Base-by-base conservation (phyloP, 2,329 filamentous ascomycete genomes). In the Aspergillus candidus region DNA sequence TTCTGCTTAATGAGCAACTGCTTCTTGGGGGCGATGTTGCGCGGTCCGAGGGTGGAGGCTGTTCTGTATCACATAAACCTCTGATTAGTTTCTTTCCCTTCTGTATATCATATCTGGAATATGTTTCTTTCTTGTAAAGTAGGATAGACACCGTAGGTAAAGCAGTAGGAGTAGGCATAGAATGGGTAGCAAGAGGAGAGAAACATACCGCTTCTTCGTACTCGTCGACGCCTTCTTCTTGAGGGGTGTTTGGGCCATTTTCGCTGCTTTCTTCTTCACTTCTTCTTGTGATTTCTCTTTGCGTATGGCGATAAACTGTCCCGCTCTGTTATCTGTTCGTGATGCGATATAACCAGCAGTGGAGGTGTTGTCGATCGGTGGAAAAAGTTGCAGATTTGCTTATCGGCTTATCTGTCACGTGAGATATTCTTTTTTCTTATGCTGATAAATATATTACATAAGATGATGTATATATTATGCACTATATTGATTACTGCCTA, bases 21-120 rank as follows among this genome's bases (percentile, higher is more conserved):
- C 50, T 84, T 86, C 66, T 84, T 84, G 3, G 83, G 83, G 41
- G 82, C 81, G 56, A 86, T 82, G 40, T 78, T 72, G 38, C 79
- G 73, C 12, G 73, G 68, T 40, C 83, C 83, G 49, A 75, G 77
- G 58, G 78, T 78, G 6, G 75, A 57, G 30, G 51, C 33, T 31
- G 53, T 51, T 6, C 57, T 65, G 18, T 15, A 22, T 12, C 32
- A 40, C 4, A 4, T 12, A 11, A 18, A 38, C 29, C 31, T 40
- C 40, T 32, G 29, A 35, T 47, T 38, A 36, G 29, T 6, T 34
- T 18, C 22, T 18, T 13, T 33, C 30, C 12, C 5, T 13, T 8
- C 33, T 11, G 18, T 4, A 5, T 6, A 18, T 18, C 8, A 27
- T 27, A 10, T 27, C 6, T 27, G 22, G 6, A 3, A 27, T 27